Evolutionary conservation across 306 rosid genomes (phyloP).

Genomic region (Inga leiocalycina): DNA sequence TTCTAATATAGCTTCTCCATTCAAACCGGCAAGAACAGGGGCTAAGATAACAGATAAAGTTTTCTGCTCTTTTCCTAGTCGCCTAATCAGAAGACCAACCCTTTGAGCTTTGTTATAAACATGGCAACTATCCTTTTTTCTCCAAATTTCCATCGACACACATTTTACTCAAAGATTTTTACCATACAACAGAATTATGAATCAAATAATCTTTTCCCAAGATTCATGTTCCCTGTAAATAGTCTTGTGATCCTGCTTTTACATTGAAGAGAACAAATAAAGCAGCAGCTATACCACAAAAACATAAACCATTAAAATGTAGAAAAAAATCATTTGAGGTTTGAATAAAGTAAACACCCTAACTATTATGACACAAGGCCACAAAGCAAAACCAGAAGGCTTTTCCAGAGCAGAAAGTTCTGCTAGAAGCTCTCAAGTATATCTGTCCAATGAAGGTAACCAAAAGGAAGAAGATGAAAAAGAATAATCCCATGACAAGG

Average conservation of each 20-base stretch:
- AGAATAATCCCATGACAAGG: background rate
- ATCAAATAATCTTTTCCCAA: background rate
- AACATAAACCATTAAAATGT: background rate
- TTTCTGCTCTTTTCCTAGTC: background rate
- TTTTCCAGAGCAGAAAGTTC: background rate
- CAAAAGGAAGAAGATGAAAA: background rate
- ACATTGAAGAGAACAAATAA: background rate
- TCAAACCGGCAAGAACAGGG: constrained; percentile 18
- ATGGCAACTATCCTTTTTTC: background rate
- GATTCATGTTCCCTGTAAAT: background rate
- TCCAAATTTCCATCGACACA: background rate
- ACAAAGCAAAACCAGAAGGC: background rate
- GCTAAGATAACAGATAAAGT: too few relatives aligned
- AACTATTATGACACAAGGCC: background rate
- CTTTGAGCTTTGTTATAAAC: background rate
- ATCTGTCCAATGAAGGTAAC: background rate
- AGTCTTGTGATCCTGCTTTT: background rate
- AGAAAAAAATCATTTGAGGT: background rate
- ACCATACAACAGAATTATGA: background rate
- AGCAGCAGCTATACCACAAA: background rate
- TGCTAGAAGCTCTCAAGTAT: background rate
- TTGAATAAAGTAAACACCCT: background rate
- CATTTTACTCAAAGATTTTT: background rate
- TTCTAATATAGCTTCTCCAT: background rate
- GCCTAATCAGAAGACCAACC: background rate